Evolutionary conservation across 2,329 filamentous ascomycete genomes (phyloP).

Genomic region (Zymoseptoria pseudotritici): DNA sequence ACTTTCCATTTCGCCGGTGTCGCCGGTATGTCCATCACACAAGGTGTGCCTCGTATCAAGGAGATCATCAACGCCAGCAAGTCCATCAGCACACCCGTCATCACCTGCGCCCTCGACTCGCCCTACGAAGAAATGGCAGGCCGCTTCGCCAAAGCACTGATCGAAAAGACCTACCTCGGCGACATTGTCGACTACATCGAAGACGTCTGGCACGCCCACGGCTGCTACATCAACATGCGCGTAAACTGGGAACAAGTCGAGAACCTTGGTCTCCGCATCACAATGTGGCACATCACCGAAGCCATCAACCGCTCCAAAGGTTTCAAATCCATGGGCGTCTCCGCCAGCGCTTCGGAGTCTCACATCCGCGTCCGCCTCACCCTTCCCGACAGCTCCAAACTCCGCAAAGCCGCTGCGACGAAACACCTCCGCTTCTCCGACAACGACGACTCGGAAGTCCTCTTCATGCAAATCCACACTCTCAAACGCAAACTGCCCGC

Average conservation of each 20-base stretch:
- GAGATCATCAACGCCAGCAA: slow-evolving; percentile 99
- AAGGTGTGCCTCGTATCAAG: slow-evolving; percentile 99
- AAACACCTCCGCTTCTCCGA: slow-evolving; percentile 4
- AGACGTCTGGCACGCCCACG: slow-evolving; percentile 75
- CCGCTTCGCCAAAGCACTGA: slow-evolving; percentile 83
- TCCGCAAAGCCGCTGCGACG: slow-evolving; percentile 14
- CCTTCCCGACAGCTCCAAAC: slow-evolving; percentile 39
- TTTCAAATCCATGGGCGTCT: slow-evolving; percentile 51
- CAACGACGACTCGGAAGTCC: slow-evolving; percentile 50
- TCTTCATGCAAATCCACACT: slow-evolving; percentile 73
- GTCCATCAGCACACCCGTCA: slow-evolving; percentile 87
- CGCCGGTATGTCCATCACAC: slow-evolving; percentile 97
- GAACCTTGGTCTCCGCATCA: slow-evolving; percentile 74
- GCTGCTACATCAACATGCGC: slow-evolving; percentile 69
- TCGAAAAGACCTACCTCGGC: slow-evolving; percentile 87
- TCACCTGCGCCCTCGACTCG: slow-evolving; percentile 76
- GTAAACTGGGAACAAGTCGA: slow-evolving; percentile 73
- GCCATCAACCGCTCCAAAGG: slow-evolving; percentile 78
- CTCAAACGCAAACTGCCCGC: slow-evolving; percentile 73
- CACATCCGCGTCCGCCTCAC: slow-evolving; percentile 64
- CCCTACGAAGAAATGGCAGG: slow-evolving; percentile 68
- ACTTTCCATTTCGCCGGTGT: slow-evolving; percentile 99
- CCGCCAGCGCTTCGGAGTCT: slow-evolving; percentile 20
- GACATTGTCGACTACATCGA: slow-evolving; percentile 77
- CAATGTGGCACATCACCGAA: slow-evolving; percentile 61